phyloP scores from a whole-genome alignment of 208 protist species.

The Leishmania guyanensis region DNA sequence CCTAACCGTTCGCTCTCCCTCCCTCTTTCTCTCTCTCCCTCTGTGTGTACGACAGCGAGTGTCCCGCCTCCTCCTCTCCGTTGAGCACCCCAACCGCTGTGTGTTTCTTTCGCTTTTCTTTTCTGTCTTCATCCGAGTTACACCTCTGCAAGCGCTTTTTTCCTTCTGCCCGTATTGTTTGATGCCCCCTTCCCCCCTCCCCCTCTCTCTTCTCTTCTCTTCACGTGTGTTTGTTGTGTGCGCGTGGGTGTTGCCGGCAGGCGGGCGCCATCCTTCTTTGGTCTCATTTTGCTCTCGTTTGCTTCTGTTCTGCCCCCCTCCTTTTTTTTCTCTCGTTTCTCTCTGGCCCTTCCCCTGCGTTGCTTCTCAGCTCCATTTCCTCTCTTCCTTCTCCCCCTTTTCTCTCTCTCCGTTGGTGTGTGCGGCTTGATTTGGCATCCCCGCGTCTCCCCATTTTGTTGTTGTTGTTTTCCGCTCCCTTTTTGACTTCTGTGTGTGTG shows the following conservation, averaged over 20 bases:
- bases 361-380: neutral
- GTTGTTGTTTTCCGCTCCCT: neutral
- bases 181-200: neutral
- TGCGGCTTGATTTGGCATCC: neutral
- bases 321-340: neutral
- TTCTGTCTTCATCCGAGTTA: neutral
- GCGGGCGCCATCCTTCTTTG: neutral
- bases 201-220: neutral
- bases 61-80: neutral
- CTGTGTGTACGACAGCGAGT: neutral
- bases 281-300: neutral
- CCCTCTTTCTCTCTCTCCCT: neutral
- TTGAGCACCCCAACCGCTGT: neutral
- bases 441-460: neutral
- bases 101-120: neutral
- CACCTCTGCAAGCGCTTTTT: conserved; percentile 8
- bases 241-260: neutral
- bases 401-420: neutral
- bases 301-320: neutral
- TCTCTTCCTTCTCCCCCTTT: conserved; percentile 1
- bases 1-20: neutral
- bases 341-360: conserved; percentile 1
- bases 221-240: neutral
- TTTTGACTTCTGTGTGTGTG: neutral
- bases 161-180: neutral